Evolutionary conservation across 129 eudicot genomes (phyloP).

Genomic region (Flaveria bidentis): DNA sequence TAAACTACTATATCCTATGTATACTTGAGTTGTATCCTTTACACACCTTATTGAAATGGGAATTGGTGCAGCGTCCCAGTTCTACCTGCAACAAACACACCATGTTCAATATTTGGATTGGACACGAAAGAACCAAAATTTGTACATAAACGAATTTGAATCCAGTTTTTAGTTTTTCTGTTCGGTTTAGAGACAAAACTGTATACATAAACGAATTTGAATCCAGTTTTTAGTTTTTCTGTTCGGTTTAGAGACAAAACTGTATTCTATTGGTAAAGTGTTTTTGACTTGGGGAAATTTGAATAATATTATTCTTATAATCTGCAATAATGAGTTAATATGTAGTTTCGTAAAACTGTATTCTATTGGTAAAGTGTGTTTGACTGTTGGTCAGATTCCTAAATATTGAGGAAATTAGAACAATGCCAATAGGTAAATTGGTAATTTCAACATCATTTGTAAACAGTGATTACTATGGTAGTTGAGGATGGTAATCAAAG

Average conservation of each 20-base stretch:
- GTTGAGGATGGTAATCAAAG: conserved; percentile 18
- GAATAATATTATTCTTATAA: background rate
- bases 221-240: background rate
- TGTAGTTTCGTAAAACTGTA: background rate
- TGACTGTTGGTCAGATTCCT: conserved; percentile 13
- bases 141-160: background rate
- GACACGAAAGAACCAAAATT: background rate
- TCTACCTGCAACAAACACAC: conserved; percentile 30
- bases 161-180: background rate
- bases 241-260: too few relatives aligned
- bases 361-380: background rate
- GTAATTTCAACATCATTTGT: conserved; percentile 1
- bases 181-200: too few relatives aligned
- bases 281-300: too few relatives aligned
- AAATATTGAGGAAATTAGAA: background rate
- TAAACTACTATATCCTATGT: conserved; percentile 20
- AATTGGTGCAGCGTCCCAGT: conserved; percentile 15
- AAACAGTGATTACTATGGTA: background rate
- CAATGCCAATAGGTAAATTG: background rate
- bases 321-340: background rate
- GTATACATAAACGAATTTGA: background rate
- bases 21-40: conserved; percentile 16
- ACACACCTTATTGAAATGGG: conserved; percentile 9
- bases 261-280: too few relatives aligned
- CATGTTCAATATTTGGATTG: background rate